These are phyloP conservation scores for Vicia sativa DNA, from an alignment of 306 rosid genomes.

Conservation along the genomic window DNA sequence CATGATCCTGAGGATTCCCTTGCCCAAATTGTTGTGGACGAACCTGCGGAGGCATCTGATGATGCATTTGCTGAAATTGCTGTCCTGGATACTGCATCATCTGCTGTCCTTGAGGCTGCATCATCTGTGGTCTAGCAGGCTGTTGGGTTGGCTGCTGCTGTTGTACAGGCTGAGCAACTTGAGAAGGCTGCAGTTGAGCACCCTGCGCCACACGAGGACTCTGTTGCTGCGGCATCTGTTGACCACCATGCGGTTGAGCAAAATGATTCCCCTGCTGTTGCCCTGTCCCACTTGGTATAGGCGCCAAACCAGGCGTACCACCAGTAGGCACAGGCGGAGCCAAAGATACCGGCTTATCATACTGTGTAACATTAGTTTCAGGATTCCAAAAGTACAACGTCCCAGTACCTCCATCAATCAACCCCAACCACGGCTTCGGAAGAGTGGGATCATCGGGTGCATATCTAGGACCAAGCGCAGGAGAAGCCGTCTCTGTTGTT, in stretches of 20 bases:
- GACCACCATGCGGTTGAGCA: constrained; percentile 68
- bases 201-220: constrained; percentile 45
- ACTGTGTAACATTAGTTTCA: constrained; percentile 89
- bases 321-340: constrained; percentile 57
- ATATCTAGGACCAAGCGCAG: constrained; percentile 77
- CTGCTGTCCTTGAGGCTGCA: constrained; percentile 61
- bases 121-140: constrained; percentile 51
- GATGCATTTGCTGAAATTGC: constrained; percentile 69
- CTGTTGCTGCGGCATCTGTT: constrained; percentile 38
- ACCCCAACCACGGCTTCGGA: constrained; percentile 91
- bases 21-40: constrained; percentile 64
- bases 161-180: constrained; percentile 48
- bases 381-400: constrained; percentile 91
- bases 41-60: constrained; percentile 58
- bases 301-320: constrained; percentile 62
- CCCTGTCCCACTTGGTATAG: constrained; percentile 53
- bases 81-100: constrained; percentile 58
- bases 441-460: constrained; percentile 96
- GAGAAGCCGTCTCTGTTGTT: constrained; percentile 67
- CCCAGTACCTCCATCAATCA: constrained; percentile 92
- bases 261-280: constrained; percentile 60
- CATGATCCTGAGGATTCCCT: constrained; percentile 60
- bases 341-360: constrained; percentile 70
- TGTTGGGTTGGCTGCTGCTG: constrained; percentile 61
- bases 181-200: constrained; percentile 60